These are phyloP conservation scores for Dictyostelium firmibasis DNA, from an alignment of 78 protist species.

Conservation along the genomic window DNA sequence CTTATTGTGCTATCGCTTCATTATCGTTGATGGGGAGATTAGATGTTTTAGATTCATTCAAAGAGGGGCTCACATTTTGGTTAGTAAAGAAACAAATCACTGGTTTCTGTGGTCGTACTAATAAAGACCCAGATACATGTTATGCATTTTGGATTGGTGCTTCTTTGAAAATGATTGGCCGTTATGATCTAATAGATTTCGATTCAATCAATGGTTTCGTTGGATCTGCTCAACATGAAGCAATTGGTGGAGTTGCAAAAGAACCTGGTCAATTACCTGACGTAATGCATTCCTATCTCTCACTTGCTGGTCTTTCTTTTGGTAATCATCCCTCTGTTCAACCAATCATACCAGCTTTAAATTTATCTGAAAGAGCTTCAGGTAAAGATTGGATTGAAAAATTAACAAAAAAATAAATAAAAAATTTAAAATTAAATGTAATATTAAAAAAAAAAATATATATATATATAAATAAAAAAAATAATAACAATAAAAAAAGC, in stretches of 20 bases:
- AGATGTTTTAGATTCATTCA: not conserved
- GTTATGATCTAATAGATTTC: constrained; percentile 22
- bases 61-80: constrained; percentile 48
- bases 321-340: not conserved
- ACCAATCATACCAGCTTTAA: constrained; percentile 3
- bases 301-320: constrained; percentile 51
- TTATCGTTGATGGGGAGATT: constrained; percentile 76
- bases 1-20: constrained; percentile 88
- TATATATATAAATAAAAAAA: no score
- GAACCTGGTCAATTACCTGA: constrained; percentile 57
- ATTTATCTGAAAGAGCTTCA: constrained; percentile 45
- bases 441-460: not conserved
- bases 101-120: constrained; percentile 97
- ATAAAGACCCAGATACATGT: constrained; percentile 97
- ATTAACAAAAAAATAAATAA: not conserved
- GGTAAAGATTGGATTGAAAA: constrained; percentile 47
- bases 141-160: constrained; percentile 98
- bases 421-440: not conserved
- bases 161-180: constrained; percentile 55
- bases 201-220: constrained; percentile 10
- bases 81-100: constrained; percentile 68
- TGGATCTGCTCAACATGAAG: constrained; percentile 38
- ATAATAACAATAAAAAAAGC: not conserved
- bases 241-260: constrained; percentile 75
- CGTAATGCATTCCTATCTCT: constrained; percentile 74